Evolutionary conservation across 108 stramenopile species (phyloP), one percentile per base, ranked within the genome.

Genomic region (Pseudonitzschia delicatissima): DNA sequence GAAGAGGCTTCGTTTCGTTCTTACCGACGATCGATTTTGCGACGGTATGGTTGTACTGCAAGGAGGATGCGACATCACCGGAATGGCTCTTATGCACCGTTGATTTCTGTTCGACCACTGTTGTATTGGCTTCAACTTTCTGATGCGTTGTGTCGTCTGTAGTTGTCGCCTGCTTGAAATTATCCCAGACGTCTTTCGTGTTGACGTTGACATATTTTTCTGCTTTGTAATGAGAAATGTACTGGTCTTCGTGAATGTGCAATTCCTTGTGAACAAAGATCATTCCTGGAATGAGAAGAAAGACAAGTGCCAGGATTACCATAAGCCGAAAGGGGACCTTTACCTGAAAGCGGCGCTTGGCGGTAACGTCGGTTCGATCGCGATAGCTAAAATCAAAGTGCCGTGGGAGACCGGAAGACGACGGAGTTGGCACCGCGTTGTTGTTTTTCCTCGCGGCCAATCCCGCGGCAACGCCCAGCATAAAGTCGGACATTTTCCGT

Each of bases 301-400:
- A 79, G 17, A 79, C 64, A 23, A 79, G 21, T n/a, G 53, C 45
- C 27, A 67, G 45, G 33, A 69, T 64, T 13, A 61, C 21, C 42
- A 79, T 25, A 53, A 79, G 63, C 9, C 69, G 64, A 2, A 9
- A 66, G 9, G 78, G 78, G 29, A 79, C 57, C 20, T 79, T 69
- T 23, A 79, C 78, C 13, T 58, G 68, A 57, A 64, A 79, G 31
- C 57, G 31, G 4, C 58, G 59, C 37, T 78, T 74, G 9, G 51
- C 63, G 20, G 49, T 27, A 23, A 12, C 29, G 21, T 73, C 62
- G 13, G 32, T 35, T 13, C 26, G 50, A 23, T 51, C 50, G 27
- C 50, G 50, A 51, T 25, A 51, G 11, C 50, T 51, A 51, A 51
- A 51, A 51, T 51, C 50, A 18, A 51, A 28, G 25, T 51, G 50